Evolutionary conservation across 495 filamentous ascomycete species (phyloP), one percentile per base, ranked within the genome.

Genomic region (Penicillium crystallinum): DNA sequence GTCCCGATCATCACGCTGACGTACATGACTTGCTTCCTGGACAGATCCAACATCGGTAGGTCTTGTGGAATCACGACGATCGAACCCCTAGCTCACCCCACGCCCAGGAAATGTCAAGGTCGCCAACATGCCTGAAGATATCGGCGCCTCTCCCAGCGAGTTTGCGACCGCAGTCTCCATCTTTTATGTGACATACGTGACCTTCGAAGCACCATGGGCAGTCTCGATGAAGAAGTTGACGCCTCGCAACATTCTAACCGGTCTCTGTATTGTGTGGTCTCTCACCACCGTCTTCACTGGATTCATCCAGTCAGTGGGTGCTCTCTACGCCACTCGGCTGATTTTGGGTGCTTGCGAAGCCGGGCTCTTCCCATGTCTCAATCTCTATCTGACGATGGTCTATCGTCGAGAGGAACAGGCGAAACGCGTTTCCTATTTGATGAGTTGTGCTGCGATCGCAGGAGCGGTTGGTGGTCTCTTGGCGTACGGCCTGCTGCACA

Each of bases 291-390:
- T 78, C 9, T 77, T 77, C 46, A 75, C 79, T 0, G 80, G 78
- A 6, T 78, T 81, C 39, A 68, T 80, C 6, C 56, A 72, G 14
- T 76, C 65, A 40, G 73, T 79, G 21, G 73, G 59, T 6, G 65
- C 74, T 22, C 65, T 83, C 11, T 71, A 79, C 43, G 82, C 77
- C 10, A 77, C 74, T n/a, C 74, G 84, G 12, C 58, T 88, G 6
- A 73, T 89, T 38, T 70, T 88, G 0, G 85, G 85, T 3, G 72
- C 69, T 1, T 77, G 81, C 31, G 85, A 88, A 63, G 84, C 83
- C 0, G 83, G 83, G 3, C 74, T 91, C 7, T 89, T 91, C 57
- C 89, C 89, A 0, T 80, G 79, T 23, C 67, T 81, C 15, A 74
- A 77, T 31, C 61, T 80, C 35, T 81, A 82, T 45, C 46, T 79